Conservation (phyloP, 345 rosid species). For the Dovyalis caffra region DNA sequence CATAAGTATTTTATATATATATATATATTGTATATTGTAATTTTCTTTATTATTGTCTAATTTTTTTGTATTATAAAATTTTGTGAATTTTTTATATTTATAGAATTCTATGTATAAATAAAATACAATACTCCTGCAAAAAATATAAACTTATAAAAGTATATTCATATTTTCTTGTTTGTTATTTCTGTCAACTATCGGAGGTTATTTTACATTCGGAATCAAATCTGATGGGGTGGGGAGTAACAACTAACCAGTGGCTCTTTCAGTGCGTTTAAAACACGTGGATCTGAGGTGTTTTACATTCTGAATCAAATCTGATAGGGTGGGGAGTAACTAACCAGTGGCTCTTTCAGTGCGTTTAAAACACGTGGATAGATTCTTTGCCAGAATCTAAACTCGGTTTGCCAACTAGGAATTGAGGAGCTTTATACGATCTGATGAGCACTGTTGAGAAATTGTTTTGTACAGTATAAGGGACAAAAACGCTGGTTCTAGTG, state of each 20-base stretch:
- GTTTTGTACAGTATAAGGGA: conserved; percentile 15
- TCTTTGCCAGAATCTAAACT: conserved; percentile 11
- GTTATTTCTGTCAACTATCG: too few species aligned
- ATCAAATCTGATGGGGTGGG: background rate
- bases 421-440: background rate
- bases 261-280: background rate
- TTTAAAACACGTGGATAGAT: conserved; percentile 26
- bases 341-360: conserved; percentile 9
- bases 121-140: too few species aligned
- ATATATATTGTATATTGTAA: too few species aligned
- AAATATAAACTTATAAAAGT: too few species aligned
- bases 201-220: background rate
- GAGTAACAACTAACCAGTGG: background rate
- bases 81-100: too few species aligned
- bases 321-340: background rate
- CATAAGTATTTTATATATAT: too few species aligned
- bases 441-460: conserved; percentile 17
- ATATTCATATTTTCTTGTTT: too few species aligned
- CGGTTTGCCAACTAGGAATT: background rate
- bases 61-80: too few species aligned
- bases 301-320: background rate
- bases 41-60: too few species aligned
- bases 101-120: too few species aligned
- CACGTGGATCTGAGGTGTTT: background rate
- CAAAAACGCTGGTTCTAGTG: conserved; percentile 20